phyloP scores from a whole-genome alignment of 495 filamentous ascomycete species.

The Filosporella fistucella region DNA sequence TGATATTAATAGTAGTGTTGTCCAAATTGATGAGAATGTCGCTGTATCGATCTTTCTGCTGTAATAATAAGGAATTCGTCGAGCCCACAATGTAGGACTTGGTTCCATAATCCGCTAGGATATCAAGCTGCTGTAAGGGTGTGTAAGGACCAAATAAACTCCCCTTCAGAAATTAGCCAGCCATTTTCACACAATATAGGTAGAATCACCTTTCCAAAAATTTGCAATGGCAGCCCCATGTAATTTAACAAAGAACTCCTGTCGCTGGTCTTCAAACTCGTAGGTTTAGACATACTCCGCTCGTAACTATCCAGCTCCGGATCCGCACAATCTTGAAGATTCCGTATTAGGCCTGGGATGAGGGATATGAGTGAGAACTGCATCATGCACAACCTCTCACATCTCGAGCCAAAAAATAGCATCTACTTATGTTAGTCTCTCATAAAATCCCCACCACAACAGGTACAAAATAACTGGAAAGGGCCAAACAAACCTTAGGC shows the following conservation, averaged over 20 bases:
- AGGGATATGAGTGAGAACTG: slow-evolving; percentile 94
- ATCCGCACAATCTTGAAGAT: slow-evolving; percentile 86
- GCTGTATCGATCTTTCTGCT: slow-evolving; percentile 95
- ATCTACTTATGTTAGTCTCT: slow-evolving; percentile 53
- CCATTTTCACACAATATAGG: background rate
- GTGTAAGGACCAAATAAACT: slow-evolving; percentile 97
- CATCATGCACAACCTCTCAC: slow-evolving; percentile 94
- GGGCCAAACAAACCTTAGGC: slow-evolving; percentile 65
- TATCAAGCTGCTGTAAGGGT: slow-evolving; percentile 89
- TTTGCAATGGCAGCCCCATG: slow-evolving; percentile 90
- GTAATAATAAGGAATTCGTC: slow-evolving; percentile 88
- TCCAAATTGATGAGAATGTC: slow-evolving; percentile 97
- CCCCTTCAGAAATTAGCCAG: slow-evolving; percentile 50
- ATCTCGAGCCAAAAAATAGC: slow-evolving; percentile 95
- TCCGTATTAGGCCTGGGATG: slow-evolving; percentile 83
- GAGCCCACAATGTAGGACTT: slow-evolving; percentile 97
- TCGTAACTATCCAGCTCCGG: slow-evolving; percentile 84
- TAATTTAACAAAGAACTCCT: slow-evolving; percentile 84
- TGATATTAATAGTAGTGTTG: slow-evolving; percentile 80
- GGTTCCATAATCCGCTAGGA: slow-evolving; percentile 89
- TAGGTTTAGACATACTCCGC: slow-evolving; percentile 67
- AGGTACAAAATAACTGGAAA: too few relatives aligned
- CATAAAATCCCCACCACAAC: background rate
- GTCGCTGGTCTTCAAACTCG: slow-evolving; percentile 87
- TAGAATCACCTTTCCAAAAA: slow-evolving; percentile 77